Evolutionary conservation across 495 filamentous ascomycete species (phyloP), one percentile per base, ranked within the genome.

Genomic region (Xylaria acuta): DNA sequence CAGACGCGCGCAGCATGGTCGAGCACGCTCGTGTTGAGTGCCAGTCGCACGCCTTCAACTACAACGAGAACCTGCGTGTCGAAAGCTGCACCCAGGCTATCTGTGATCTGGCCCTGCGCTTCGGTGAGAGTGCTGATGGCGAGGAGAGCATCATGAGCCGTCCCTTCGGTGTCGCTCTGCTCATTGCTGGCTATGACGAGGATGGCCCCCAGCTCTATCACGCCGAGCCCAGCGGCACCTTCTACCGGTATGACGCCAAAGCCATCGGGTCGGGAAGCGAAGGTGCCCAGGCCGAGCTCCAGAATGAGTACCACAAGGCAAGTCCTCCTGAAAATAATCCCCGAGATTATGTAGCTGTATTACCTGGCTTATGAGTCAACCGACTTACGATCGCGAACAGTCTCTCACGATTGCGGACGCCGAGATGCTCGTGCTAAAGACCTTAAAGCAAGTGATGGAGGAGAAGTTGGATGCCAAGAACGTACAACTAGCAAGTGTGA

Each of bases 371-470:
- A 56, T 47, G 59, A 56, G 14, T 20, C 41, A 49, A n/a, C 11
- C 9, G 5, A 16, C 69, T 71, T 27, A 71, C 69, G 30, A 20
- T n/a, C 51, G 0, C 12, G 16, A 58, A 22, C 69, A 91, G 87
- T 98, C 95, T 58, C 87, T 99, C 74, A 97, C 95, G 65, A 92
- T 99, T 72, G 84, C 88, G 60, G 96, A 99, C 81, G 96, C 96
- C 27, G 96, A 99, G 84, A 93, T 94, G 3, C 84, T 99, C 75
- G 97, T 98, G 41, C 86, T 99, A 75, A 98, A 98, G 90, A 99
- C 96, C 47, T 83, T 99, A 82, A 99, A 99, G 88, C 96, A 99
- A 85, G 96, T 99, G 66, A 99, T 99, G 96, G 96, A 99, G 85
- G 96, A 99, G 90, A 99, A 98, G 86, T 89, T 99, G 66, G 96